Evolutionary conservation across 768 basidiomycete species (phyloP).

Genomic region (Agaricus blazei): DNA sequence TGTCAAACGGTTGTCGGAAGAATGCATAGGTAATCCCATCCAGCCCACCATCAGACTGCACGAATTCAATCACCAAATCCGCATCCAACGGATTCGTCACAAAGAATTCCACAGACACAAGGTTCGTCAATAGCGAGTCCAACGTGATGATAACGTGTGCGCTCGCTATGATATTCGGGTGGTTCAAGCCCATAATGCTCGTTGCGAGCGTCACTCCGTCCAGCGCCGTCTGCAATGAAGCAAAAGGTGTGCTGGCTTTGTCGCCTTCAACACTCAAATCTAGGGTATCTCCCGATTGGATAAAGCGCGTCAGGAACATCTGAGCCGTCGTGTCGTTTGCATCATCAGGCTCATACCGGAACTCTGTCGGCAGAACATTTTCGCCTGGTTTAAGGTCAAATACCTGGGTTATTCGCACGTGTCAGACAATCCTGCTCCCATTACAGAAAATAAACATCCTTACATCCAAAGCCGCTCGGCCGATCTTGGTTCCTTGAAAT

Average conservation of each 20-base stretch:
- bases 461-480: slow-evolving; percentile 55
- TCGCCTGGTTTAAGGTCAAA: slow-evolving; percentile 56
- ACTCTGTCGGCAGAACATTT: slow-evolving; percentile 50
- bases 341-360: slow-evolving; percentile 62
- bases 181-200: slow-evolving; percentile 45
- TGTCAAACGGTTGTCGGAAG: slow-evolving; percentile 50
- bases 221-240: slow-evolving; percentile 50
- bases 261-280: slow-evolving; percentile 59
- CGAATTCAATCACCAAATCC: slow-evolving; percentile 49
- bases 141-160: slow-evolving; percentile 50
- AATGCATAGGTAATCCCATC: slow-evolving; percentile 51
- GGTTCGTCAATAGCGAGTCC: slow-evolving; percentile 41
- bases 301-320: slow-evolving; percentile 54
- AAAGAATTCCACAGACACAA: slow-evolving; percentile 51
- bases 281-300: slow-evolving; percentile 45
- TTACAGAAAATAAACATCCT: slow-evolving; percentile 12
- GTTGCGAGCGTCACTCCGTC: slow-evolving; percentile 46
- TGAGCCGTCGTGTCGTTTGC: slow-evolving; percentile 64
- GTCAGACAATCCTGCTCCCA: background rate
- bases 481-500: slow-evolving; percentile 51
- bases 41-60: slow-evolving; percentile 51
- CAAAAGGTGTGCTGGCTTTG: slow-evolving; percentile 52
- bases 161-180: slow-evolving; percentile 52
- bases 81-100: slow-evolving; percentile 54
- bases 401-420: slow-evolving; percentile 25